Evolutionary conservation across 495 filamentous ascomycete species (phyloP), one percentile per base, ranked within the genome.

Genomic region (Penicillium herquei): DNA sequence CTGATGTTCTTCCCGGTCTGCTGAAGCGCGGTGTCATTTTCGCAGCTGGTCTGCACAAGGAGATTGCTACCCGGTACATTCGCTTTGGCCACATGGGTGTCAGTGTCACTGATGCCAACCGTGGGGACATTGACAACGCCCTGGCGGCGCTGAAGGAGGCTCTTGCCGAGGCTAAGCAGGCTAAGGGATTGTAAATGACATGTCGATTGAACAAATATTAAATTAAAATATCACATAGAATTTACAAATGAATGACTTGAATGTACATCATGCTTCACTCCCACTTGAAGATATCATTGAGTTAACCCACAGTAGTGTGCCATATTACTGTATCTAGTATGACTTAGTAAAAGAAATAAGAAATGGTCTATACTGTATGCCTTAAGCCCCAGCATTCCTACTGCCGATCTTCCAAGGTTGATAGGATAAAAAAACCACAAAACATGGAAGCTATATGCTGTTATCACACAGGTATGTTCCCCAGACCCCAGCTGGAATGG

Each of bases 41-140:
- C 64, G 94, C 94, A 49, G 93, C 89, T 47, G 94, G 94, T 55
- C 80, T 98, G 69, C 94, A 98, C 77, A 97, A 93, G 80, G 81
- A 87, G 66, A 86, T 86, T 65, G 85, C 85, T 21, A 73, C 84
- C 33, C 85, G 81, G 68, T 90, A 90, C 67, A 83, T 90, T 45
- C 75, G 87, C 26, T 87, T 90, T 65, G 92, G 92, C 33, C 94
- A 98, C 75, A 98, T 98, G 94, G 94, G 94, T 58, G 91, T 97
- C 46, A 93, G 87, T 73, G 88, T 96, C 48, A 81, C 70, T 52
- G 79, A 79, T 56, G 66, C 68, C 30, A 72, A 70, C 56, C 71
- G 78, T 34, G 73, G 74, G 26, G 91, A 98, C 68, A 84, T 98
- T 65, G 87, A 94, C 39, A 86, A 86, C 56, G 94, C 92, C 18